Evolutionary conservation across 352 stramenopile species (phyloP).

Genomic region (Globisporangium radiosum): DNA sequence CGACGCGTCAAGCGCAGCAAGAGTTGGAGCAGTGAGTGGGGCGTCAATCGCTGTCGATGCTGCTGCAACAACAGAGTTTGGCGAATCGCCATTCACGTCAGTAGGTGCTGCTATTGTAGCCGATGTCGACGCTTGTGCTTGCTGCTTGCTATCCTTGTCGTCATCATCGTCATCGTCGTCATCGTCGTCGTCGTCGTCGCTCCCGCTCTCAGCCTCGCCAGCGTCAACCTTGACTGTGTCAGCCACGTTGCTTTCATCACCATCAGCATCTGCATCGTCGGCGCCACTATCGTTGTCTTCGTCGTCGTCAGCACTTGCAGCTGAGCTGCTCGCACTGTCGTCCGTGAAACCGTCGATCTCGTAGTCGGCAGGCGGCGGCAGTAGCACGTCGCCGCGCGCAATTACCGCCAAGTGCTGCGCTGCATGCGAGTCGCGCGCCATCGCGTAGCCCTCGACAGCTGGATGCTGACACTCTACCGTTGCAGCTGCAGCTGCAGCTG

Average conservation of each 20-base stretch:
- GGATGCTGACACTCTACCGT: conserved; percentile 33
- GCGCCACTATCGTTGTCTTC: conserved; percentile 18
- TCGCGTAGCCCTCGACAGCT: conserved; percentile 38
- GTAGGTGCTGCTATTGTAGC: conserved; percentile 1
- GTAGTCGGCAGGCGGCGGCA: conserved; percentile 43
- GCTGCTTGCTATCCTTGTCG: neutral
- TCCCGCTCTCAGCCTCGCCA: conserved; percentile 1
- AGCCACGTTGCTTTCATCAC: conserved; percentile 9
- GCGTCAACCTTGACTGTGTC: conserved; percentile 7
- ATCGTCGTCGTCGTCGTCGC: conserved; percentile 12
- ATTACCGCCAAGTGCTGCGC: conserved; percentile 27
- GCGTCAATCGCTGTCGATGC: too few relatives aligned
- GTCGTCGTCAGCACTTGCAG: conserved; percentile 28
- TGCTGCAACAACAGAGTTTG: neutral
- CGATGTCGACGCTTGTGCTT: neutral
- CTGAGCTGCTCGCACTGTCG: conserved; percentile 65
- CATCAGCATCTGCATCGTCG: conserved; percentile 11
- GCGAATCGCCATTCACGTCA: conserved; percentile 13
- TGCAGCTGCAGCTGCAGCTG: conserved; percentile 9
- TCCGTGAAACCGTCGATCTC: conserved; percentile 78
- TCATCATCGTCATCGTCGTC: conserved; percentile 12
- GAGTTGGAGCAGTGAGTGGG: conserved; percentile 7
- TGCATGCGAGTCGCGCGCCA: conserved; percentile 29
- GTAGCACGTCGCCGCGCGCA: conserved; percentile 38
- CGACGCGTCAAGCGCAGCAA: conserved; percentile 15